Conservation (phyloP, 208 protist genomes). For the Porcisia hertigi region DNA sequence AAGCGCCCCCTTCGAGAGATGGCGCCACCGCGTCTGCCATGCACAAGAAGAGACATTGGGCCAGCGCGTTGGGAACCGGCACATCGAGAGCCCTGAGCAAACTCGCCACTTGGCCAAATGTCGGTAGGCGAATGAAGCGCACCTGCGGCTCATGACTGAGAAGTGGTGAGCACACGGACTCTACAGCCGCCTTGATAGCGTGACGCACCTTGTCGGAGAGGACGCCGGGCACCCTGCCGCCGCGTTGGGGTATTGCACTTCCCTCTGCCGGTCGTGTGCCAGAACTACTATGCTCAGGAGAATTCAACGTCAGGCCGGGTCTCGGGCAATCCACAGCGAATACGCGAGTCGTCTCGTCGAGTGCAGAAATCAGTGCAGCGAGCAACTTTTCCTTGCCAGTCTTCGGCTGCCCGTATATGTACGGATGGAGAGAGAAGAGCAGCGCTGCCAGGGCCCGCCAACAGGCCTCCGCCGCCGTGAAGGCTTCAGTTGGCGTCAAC, state of each 20-base stretch:
- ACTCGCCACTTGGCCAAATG: constrained; percentile 41
- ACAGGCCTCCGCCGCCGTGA: constrained; percentile 18
- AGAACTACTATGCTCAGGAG: neutral
- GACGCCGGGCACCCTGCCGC: neutral
- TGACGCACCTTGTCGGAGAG: constrained; percentile 17
- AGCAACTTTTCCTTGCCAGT: constrained; percentile 48
- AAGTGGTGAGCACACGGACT: constrained; percentile 57
- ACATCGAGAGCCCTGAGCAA: constrained; percentile 31
- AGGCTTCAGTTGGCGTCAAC: neutral
- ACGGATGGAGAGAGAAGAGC: constrained; percentile 35
- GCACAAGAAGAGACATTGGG: constrained; percentile 75
- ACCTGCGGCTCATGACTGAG: constrained; percentile 66
- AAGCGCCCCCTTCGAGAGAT: neutral
- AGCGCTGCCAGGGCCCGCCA: constrained; percentile 59
- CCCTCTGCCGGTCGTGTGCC: neutral
- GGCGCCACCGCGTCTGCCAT: constrained; percentile 30
- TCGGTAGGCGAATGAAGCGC: constrained; percentile 46
- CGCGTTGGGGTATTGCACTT: neutral
- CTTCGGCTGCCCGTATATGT: constrained; percentile 32
- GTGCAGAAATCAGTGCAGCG: constrained; percentile 27
- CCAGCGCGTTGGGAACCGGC: constrained; percentile 51
- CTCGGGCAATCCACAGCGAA: neutral
- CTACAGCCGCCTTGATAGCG: constrained; percentile 45
- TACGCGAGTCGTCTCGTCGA: constrained; percentile 13
- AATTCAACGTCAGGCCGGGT: neutral